These are phyloP conservation scores for Oryza meyeriana DNA, from an alignment of 176 grass and related monocot genomes.

Conservation along the genomic window DNA sequence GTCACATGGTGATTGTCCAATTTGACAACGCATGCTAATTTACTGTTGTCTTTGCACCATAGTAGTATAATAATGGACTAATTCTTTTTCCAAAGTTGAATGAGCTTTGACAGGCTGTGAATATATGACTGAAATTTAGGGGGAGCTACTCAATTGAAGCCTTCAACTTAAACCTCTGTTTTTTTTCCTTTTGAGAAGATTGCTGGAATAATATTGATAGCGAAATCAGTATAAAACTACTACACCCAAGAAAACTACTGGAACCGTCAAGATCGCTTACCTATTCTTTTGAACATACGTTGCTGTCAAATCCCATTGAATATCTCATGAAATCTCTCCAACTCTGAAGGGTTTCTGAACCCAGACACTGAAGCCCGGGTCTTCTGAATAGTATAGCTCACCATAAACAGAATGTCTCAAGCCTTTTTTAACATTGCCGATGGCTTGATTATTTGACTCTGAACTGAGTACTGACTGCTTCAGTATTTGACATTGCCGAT, in stretches of 20 bases:
- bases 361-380: neutral
- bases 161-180: neutral
- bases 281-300: neutral
- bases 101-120: neutral
- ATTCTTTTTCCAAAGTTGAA: neutral
- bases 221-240: neutral
- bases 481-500: constrained; percentile 21
- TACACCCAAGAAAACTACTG: no score
- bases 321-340: neutral
- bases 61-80: neutral
- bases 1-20: neutral
- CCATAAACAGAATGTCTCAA: neutral
- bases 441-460: neutral
- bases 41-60: no score
- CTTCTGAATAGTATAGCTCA: neutral
- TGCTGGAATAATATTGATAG: neutral
- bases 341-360: neutral
- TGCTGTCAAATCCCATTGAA: constrained; percentile 16
- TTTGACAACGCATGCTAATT: no score
- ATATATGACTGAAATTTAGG: no score
- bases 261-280: neutral
- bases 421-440: neutral
- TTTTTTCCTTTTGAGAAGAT: neutral
- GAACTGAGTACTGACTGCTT: neutral
- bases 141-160: neutral